A percentile compares a stretch with the other conserved stretches of the same genome.
These are phyloP conservation scores for Pterula multifida DNA, from an alignment of 1,284 basidiomycete genomes.

Conservation along the genomic window DNA sequence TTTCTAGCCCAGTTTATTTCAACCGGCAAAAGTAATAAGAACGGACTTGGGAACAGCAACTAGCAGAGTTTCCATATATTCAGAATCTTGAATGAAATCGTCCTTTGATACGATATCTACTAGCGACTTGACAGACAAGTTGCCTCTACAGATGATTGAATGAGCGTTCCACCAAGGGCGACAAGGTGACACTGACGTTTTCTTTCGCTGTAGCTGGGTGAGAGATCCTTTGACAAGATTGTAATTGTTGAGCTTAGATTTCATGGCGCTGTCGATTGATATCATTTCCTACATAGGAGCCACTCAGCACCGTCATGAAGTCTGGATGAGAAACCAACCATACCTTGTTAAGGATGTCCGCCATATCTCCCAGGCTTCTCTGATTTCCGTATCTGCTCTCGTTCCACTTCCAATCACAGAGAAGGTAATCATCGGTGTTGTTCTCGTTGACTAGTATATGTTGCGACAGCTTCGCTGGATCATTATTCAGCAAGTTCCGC, in stretches of 20 bases:
- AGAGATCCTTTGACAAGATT: constrained; percentile 91
- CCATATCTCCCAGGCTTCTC: constrained; percentile 67
- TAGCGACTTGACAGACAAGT: constrained; percentile 82
- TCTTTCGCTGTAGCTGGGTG: constrained; percentile 90
- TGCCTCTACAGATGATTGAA: constrained; percentile 51
- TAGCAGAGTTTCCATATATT: constrained; percentile 88
- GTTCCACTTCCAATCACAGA: constrained; percentile 80
- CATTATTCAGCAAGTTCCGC: constrained; percentile 84
- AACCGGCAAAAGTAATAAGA: constrained; percentile 8
- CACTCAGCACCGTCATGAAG: constrained; percentile 4
- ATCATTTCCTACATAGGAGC: constrained; percentile 60
- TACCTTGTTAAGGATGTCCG: constrained; percentile 77
- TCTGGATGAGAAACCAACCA: constrained; percentile 13
- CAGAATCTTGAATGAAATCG: constrained; percentile 78
- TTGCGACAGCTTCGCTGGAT: constrained; percentile 71
- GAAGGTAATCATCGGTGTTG: constrained; percentile 71
- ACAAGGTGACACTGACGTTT: constrained; percentile 36
- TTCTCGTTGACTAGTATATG: constrained; percentile 81
- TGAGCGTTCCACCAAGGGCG: constrained; percentile 7
- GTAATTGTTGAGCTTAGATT: constrained; percentile 84
- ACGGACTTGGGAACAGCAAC: constrained; percentile 88
- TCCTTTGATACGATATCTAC: constrained; percentile 79
- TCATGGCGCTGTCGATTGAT: constrained; percentile 84
- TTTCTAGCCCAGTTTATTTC: constrained; percentile 10
- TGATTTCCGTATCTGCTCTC: constrained; percentile 78